phyloP scores from a whole-genome alignment of 2,329 filamentous ascomycete genomes.

The Pseudogymnoascus sp. region DNA sequence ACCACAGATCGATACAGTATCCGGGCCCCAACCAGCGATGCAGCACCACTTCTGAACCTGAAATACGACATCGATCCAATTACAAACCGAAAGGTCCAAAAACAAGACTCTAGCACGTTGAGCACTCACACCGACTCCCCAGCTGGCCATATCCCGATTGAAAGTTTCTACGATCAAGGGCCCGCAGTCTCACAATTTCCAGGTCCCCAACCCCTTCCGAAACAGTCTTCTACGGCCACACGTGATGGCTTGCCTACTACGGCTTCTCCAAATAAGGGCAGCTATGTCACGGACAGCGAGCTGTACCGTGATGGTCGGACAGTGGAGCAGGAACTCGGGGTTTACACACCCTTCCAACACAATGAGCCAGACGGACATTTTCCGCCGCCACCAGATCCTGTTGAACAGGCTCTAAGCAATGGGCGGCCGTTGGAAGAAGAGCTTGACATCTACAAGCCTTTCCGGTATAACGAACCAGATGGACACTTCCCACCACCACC shows the following conservation, averaged over 20 bases:
- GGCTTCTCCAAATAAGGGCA: not conserved
- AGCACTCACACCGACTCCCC: not conserved
- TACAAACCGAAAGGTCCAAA: constrained; percentile 45
- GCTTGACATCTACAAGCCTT: constrained; percentile 3
- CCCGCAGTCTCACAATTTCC: constrained; percentile 5
- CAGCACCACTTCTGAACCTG: constrained; percentile 23
- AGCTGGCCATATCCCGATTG: constrained; percentile 13
- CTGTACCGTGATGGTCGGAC: not conserved
- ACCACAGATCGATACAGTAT: not conserved
- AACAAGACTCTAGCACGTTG: constrained; percentile 21
- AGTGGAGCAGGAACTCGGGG: constrained; percentile 15
- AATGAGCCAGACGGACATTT: constrained; percentile 35
- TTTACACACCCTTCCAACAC: constrained; percentile 31
- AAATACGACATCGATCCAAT: constrained; percentile 50
- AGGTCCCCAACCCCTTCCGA: not conserved
- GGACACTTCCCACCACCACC: constrained; percentile 26
- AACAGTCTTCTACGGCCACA: not conserved
- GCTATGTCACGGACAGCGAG: constrained; percentile 7
- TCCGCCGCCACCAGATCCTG: constrained; percentile 21
- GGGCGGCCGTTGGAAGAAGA: constrained; percentile 1
- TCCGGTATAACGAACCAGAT: constrained; percentile 27
- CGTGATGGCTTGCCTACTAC: not conserved
- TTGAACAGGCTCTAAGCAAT: constrained; percentile 30
- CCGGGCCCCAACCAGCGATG: constrained; percentile 15
- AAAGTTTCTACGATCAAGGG: constrained; percentile 11